Base-by-base conservation (phyloP, 306 rosid genomes). In the Luffa aegyptiaca region DNA sequence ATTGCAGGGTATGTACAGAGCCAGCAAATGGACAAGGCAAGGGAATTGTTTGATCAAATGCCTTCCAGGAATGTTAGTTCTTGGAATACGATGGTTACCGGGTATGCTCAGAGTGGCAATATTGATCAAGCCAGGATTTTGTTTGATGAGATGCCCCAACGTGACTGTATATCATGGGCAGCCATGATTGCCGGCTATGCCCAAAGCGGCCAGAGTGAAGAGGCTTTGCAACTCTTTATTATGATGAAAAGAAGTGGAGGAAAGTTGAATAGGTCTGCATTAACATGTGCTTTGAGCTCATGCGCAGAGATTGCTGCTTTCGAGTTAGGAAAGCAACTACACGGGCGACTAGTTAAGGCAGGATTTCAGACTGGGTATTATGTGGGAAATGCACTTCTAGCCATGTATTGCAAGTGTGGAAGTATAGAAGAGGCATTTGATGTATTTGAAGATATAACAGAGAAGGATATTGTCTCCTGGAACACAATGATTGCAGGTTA, bases 371-470 rank as follows among this genome's bases (percentile, higher is more conserved):
- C 84, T 20, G 93, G 96, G 70, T 89, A 91, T 75, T 87, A 86
- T 4, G 96, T 89, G 62, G 97, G 96, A 68, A 93, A 93, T 88
- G 96, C 97, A 78, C 96, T 93, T 84, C 92, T 93, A 71, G 96
- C 82, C 49, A 91, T 91, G 97, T 93, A 93, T 71, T 88, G 89
- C 79, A 93, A 90, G 83, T 93, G 96, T 74, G 97, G 96, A 82
- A 80, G 92, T 85, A 87, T 87, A 64, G 92, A 70, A 48, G 97
- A 91, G 81, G 96, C 94, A 49, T 81, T 88, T 86, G 86, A 85
- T 56, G 86, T 84, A 36, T 93, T 93, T 86, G 85, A 86, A 82
- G 91, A 82, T 79, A 89, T 93, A 76, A 84, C 85, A 81, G 90
- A 89, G 83, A 93, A 93, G 87, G 96, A 93, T 82, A 79, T 89